phyloP scores from a whole-genome alignment of 225 moss, liverwort and hornwort genomes.

The Asterella californica region DNA sequence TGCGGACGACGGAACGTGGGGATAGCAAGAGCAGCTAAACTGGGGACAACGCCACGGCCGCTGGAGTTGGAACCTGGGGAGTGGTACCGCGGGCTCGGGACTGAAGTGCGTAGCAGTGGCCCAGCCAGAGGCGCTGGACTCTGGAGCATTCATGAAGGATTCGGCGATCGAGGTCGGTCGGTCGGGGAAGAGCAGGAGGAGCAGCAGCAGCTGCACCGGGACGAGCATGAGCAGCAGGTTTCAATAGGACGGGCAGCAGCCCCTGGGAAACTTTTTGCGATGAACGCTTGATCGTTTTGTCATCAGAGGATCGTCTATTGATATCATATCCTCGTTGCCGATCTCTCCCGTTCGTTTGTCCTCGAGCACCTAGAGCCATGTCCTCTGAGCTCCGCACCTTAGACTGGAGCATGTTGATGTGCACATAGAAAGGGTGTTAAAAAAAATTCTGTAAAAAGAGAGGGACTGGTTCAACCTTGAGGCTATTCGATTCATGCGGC shows the following conservation, averaged over 20 bases:
- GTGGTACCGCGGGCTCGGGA: background rate
- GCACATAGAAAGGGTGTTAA: background rate
- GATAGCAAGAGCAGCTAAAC: conserved; percentile 1
- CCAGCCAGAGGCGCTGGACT: conserved; percentile 13
- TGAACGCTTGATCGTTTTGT: background rate
- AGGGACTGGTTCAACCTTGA: background rate
- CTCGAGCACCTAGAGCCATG: background rate
- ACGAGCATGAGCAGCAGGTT: background rate
- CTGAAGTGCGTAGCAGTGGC: conserved; percentile 7
- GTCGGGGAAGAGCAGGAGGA: conserved; percentile 12
- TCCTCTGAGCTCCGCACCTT: background rate
- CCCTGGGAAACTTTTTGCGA: background rate
- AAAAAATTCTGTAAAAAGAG: background rate
- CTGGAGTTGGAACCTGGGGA: conserved; percentile 1
- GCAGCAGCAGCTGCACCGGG: conserved; percentile 2
- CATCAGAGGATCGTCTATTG: background rate
- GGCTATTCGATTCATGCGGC: background rate
- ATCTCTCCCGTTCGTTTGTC: background rate
- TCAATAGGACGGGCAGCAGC: background rate
- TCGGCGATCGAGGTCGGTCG: conserved; percentile 18
- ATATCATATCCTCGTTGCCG: background rate
- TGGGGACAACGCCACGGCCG: background rate
- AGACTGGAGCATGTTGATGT: background rate
- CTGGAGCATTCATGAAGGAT: conserved; percentile 15
- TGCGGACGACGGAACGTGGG: background rate